Evolutionary conservation across 129 eudicot genomes (phyloP).

Genomic region (Tagetes erecta): DNA sequence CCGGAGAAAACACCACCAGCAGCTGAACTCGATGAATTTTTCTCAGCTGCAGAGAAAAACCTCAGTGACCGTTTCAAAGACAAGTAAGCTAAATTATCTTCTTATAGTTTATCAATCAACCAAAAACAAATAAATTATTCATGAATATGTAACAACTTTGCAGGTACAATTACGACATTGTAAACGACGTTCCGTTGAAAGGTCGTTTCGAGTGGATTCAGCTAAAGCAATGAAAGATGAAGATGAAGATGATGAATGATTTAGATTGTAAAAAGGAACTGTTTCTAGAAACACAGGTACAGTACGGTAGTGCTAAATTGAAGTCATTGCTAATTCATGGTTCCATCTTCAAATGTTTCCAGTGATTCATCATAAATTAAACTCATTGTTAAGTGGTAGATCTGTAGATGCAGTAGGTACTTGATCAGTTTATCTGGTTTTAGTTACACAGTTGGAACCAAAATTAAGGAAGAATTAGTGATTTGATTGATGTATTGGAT

Average conservation of each 20-base stretch:
- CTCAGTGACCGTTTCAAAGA: slow-evolving; percentile 57
- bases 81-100: slow-evolving; percentile 38
- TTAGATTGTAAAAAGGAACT: slow-evolving; percentile 12
- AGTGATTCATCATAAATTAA: slow-evolving; percentile 7
- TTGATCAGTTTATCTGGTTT: not conserved
- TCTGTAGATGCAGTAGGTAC: not conserved
- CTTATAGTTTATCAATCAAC: not conserved
- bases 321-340: not conserved
- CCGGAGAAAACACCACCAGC: slow-evolving; percentile 62
- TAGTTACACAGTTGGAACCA: slow-evolving; percentile 9
- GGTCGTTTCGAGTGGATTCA: slow-evolving; percentile 84
- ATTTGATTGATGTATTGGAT: not conserved
- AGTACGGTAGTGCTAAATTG: slow-evolving; percentile 27
- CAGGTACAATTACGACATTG: slow-evolving; percentile 84
- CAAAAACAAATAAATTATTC: not conserved
- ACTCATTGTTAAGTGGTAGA: slow-evolving; percentile 4
- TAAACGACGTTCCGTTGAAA: slow-evolving; percentile 64
- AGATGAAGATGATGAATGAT: slow-evolving; percentile 16
- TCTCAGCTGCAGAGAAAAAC: slow-evolving; percentile 62
- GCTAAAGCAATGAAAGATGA: slow-evolving; percentile 51
- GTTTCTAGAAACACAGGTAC: slow-evolving; percentile 24
- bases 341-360: not conserved
- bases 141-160: not conserved
- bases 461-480: slow-evolving; percentile 26
- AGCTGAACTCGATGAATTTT: slow-evolving; percentile 77